Percentiles rank a stretch among this genome's conserved stretches.
phyloP scores from a whole-genome alignment of 1,284 basidiomycete species.

The Cryptococcus sp. region DNA sequence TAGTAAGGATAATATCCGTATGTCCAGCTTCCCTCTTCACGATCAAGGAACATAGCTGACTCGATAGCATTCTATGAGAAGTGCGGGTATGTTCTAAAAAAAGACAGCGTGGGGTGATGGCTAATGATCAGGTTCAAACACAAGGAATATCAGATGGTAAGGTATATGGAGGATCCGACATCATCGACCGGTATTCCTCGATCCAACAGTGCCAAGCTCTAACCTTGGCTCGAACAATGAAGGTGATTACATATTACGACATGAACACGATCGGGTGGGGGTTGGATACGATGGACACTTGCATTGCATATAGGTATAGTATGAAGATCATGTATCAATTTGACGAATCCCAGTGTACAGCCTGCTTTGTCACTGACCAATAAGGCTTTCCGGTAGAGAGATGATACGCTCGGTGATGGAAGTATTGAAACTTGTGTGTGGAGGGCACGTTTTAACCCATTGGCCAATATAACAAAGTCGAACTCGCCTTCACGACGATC shows the following conservation, averaged over 20 bases:
- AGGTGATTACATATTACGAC: no score
- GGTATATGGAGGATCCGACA: slow-evolving; percentile 31
- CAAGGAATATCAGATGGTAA: slow-evolving; percentile 87
- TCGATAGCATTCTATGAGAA: slow-evolving; percentile 87
- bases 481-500: no score
- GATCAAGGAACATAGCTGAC: slow-evolving; percentile 9
- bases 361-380: no score
- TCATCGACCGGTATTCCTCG: not conserved
- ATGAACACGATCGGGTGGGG: no score
- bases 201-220: not conserved
- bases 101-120: not conserved
- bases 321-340: not conserved
- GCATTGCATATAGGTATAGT: not conserved
- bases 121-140: slow-evolving; percentile 55
- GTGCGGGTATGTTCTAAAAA: slow-evolving; percentile 59
- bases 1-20: slow-evolving; percentile 82
- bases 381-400: no score
- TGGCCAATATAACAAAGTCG: no score
- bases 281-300: slow-evolving; percentile 1
- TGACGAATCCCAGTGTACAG: no score
- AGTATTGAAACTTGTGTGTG: no score
- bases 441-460: no score
- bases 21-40: slow-evolving; percentile 42
- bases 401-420: no score
- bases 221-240: no score